Evolutionary conservation across 345 rosid species (phyloP).

Genomic region (Mangifera indica): DNA sequence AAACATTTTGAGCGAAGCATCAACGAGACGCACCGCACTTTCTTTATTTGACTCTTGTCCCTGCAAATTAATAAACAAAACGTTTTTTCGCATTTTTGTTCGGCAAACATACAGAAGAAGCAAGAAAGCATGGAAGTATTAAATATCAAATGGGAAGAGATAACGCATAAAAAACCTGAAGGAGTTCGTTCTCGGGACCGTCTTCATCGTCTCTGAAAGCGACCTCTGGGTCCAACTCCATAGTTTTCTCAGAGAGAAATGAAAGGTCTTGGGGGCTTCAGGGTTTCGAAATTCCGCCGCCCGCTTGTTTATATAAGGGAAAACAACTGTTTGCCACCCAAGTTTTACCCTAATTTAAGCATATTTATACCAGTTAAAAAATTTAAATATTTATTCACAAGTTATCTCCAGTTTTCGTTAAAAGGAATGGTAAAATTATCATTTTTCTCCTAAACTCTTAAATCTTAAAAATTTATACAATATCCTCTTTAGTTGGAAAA

Average conservation of each 20-base stretch:
- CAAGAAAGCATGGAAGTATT: too few relatives aligned
- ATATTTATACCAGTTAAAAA: too few relatives aligned
- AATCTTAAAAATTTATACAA: too few relatives aligned
- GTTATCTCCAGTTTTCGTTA: too few relatives aligned
- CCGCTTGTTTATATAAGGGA: slow-evolving; percentile 1
- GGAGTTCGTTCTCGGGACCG: slow-evolving; percentile 55
- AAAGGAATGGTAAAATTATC: too few relatives aligned
- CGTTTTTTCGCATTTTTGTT: too few relatives aligned
- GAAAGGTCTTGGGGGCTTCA: neutral
- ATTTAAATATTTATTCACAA: too few relatives aligned
- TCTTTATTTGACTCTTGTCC: slow-evolving; percentile 66
- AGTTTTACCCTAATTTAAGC: too few relatives aligned
- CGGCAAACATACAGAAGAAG: too few relatives aligned
- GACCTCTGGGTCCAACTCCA: slow-evolving; percentile 88
- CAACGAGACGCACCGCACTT: slow-evolving; percentile 66
- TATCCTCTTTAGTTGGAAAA: too few relatives aligned
- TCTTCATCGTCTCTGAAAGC: slow-evolving; percentile 90
- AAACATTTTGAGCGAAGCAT: slow-evolving; percentile 93
- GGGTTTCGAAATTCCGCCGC: neutral
- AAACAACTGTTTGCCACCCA: too few relatives aligned
- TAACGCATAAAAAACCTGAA: slow-evolving; percentile 38
- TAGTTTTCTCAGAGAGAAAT: neutral
- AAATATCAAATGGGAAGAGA: neutral
- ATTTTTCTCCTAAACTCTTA: too few relatives aligned
- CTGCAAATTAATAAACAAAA: slow-evolving; percentile 27